phyloP scores from a whole-genome alignment of 108 stramenopile species.

The Pseudonitzschia delicatissima region DNA sequence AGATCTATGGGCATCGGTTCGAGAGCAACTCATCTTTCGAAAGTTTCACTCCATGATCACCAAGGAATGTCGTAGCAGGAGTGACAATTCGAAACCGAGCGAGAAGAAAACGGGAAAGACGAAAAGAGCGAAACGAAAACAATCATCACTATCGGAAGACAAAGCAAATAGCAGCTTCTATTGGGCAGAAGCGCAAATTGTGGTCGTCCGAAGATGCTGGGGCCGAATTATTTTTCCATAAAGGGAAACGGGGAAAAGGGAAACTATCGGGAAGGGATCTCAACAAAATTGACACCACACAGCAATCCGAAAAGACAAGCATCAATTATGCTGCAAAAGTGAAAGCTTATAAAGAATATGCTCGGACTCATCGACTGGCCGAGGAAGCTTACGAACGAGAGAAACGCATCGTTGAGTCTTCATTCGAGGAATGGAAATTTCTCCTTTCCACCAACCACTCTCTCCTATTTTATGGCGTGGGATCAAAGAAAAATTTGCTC shows the following conservation, averaged over 20 bases:
- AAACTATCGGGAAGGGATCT: background rate
- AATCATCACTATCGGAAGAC: background rate
- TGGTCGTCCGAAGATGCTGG: conserved; percentile 23
- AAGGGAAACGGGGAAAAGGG: conserved; percentile 10
- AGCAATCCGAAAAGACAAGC: background rate
- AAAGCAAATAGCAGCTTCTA: background rate
- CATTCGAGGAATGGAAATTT: conserved; percentile 63
- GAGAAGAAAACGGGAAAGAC: background rate
- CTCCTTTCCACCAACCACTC: conserved; percentile 61
- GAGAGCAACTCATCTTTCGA: conserved; percentile 29
- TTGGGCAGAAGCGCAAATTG: conserved; percentile 1
- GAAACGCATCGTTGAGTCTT: background rate
- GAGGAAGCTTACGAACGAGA: conserved; percentile 16
- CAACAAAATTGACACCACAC: background rate
- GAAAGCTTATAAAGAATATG: conserved; percentile 9
- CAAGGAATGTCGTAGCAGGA: background rate
- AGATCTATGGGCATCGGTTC: conserved; percentile 18
- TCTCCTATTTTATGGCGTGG: conserved; percentile 69
- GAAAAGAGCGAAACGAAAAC: background rate
- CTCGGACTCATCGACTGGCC: background rate
- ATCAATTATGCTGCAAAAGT: conserved; percentile 14
- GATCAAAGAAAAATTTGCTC: conserved; percentile 59
- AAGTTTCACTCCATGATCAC: conserved; percentile 21
- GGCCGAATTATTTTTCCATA: conserved; percentile 28
- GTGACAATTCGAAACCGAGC: background rate